A percentile compares a stretch with the other conserved stretches of the same genome.
phyloP scores from a whole-genome alignment of 192 early-diverging fungal species.

The Phycomyces blakesleeanus region DNA sequence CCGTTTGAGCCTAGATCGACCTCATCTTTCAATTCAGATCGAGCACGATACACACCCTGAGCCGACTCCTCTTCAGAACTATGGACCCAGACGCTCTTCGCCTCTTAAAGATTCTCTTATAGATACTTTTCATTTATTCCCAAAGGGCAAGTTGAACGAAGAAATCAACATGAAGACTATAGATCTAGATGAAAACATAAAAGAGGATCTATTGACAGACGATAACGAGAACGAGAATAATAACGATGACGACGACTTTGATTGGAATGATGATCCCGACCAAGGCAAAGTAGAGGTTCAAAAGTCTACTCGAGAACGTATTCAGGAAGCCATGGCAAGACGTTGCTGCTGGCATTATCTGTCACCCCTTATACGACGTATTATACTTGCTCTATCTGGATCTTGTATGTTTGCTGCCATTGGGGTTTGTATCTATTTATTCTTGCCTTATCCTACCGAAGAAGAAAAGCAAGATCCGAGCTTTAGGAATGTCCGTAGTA shows the following conservation, averaged over 20 bases:
- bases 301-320: slow-evolving; percentile 14
- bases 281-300: slow-evolving; percentile 12
- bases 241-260: slow-evolving; percentile 26
- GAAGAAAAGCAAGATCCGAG: slow-evolving; percentile 8
- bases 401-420: slow-evolving; percentile 19
- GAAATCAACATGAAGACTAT: neutral
- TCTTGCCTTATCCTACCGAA: slow-evolving; percentile 15
- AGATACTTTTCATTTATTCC: slow-evolving; percentile 2
- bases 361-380: slow-evolving; percentile 24
- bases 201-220: neutral
- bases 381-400: slow-evolving; percentile 18
- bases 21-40: too few species aligned
- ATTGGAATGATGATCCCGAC: slow-evolving; percentile 30
- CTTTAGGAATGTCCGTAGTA: slow-evolving; percentile 18
- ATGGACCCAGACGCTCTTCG: too few species aligned
- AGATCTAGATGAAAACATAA: neutral
- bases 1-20: too few species aligned
- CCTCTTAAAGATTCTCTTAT: neutral
- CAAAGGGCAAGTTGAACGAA: neutral
- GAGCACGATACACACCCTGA: too few species aligned
- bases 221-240: neutral
- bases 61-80: too few species aligned
- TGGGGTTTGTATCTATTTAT: slow-evolving; percentile 16
- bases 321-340: slow-evolving; percentile 5
- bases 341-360: slow-evolving; percentile 28